These are phyloP conservation scores for Mortierella sp. DNA, from an alignment of 371 early-diverging fungal genomes.

Conservation along the genomic window DNA sequence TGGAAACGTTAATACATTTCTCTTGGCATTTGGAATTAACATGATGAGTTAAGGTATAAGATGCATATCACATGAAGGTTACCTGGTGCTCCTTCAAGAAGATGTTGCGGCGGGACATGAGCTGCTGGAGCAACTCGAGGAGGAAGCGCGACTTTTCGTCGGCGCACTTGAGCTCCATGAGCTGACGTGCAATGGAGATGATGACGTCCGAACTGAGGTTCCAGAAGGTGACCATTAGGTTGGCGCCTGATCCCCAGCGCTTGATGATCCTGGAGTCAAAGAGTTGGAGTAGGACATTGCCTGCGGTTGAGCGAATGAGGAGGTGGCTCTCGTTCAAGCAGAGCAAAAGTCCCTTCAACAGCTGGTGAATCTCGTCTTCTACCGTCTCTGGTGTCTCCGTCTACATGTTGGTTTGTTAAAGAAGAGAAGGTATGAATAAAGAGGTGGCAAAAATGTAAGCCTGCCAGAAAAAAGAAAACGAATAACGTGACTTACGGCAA, in stretches of 20 bases:
- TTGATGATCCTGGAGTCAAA: conserved; percentile 72
- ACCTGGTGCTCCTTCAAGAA: conserved; percentile 70
- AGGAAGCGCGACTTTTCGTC: conserved; percentile 69
- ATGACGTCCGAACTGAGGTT: conserved; percentile 73
- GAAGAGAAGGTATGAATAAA: neutral
- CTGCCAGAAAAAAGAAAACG: neutral
- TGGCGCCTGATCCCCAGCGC: conserved; percentile 71
- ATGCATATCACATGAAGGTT: neutral
- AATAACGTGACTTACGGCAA: conserved; percentile 65
- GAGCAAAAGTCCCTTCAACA: conserved; percentile 77
- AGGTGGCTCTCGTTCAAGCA: conserved; percentile 75
- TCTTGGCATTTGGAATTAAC: too few species aligned
- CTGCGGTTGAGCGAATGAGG: conserved; percentile 78
- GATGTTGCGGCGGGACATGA: conserved; percentile 74
- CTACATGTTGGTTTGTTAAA: conserved; percentile 26
- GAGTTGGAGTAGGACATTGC: conserved; percentile 76
- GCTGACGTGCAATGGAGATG: conserved; percentile 64
- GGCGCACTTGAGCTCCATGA: conserved; percentile 66
- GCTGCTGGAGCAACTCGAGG: conserved; percentile 69
- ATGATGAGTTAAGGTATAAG: neutral
- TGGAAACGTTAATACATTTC: neutral
- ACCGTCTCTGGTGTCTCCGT: conserved; percentile 63
- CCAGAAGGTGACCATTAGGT: conserved; percentile 79
- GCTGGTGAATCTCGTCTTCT: conserved; percentile 73
- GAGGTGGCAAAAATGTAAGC: neutral